These are phyloP conservation scores for Ceriops tagal DNA, from an alignment of 345 rosid genomes.

Conservation along the genomic window DNA sequence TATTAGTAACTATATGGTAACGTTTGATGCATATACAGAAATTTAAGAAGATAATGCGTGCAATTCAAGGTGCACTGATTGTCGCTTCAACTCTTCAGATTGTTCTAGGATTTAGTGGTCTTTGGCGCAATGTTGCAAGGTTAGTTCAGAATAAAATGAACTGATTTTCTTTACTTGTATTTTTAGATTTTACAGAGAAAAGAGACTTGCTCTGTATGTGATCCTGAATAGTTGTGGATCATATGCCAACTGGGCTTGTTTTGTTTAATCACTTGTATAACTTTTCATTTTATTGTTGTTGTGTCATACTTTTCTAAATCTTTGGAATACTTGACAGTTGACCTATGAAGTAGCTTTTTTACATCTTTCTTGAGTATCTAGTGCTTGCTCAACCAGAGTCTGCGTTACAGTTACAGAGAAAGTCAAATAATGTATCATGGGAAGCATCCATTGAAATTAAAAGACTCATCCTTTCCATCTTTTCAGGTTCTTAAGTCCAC, in stretches of 20 bases:
- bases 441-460: neutral
- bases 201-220: neutral
- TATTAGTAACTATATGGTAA: conserved; percentile 6
- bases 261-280: neutral
- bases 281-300: neutral
- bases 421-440: neutral
- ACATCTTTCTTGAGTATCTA: conserved; percentile 1
- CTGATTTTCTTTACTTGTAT: conserved; percentile 1
- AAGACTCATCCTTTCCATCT: neutral
- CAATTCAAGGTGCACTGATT: conserved; percentile 90
- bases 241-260: neutral
- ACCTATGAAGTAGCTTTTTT: neutral
- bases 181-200: neutral
- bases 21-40: conserved; percentile 44
- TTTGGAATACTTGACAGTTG: neutral
- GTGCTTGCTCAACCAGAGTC: neutral
- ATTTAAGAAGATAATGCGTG: conserved; percentile 80
- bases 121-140: conserved; percentile 95
- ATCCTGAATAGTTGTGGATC: neutral
- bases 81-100: conserved; percentile 95
- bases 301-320: neutral
- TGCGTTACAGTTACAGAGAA: neutral
- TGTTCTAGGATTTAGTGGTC: conserved; percentile 96
- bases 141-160: conserved; percentile 25
- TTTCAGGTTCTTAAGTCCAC: conserved; percentile 88